Conservation (phyloP, 495 filamentous ascomycete genomes). For the Neurospora sp. region DNA sequence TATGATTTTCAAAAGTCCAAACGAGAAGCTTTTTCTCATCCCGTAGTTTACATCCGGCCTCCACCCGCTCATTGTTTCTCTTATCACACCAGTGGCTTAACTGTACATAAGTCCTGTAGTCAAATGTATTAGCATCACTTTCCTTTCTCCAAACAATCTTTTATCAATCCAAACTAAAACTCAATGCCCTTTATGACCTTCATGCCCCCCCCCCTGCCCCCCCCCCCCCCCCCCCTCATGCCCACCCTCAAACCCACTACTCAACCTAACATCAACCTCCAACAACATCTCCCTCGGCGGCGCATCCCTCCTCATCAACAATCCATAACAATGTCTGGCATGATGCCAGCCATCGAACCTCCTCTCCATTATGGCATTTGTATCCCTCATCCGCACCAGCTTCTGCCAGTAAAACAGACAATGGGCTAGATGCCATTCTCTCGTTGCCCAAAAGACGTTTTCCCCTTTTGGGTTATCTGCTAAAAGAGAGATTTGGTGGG, state of each 20-base stretch:
- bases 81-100: no score
- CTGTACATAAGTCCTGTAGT: not conserved
- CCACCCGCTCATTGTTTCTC: no score
- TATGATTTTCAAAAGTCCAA: no score
- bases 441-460: conserved; percentile 3
- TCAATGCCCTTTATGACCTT: not conserved
- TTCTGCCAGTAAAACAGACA: conserved; percentile 15
- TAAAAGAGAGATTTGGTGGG: not conserved
- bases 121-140: not conserved
- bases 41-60: no score
- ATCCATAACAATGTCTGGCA: conserved; percentile 1
- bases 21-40: no score
- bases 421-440: conserved; percentile 6
- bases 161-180: not conserved
- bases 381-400: conserved; percentile 4
- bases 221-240: conserved; percentile 2
- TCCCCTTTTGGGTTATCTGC: not conserved
- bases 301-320: conserved; percentile 5
- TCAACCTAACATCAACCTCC: conserved; percentile 9
- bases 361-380: conserved; percentile 7
- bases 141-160: not conserved
- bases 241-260: not conserved
- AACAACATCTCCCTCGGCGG: conserved; percentile 2
- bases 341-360: conserved; percentile 6
- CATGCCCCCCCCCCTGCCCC: not conserved